Conservation (phyloP, 176 grass and related monocot species). For the Oryza meyeriana region DNA sequence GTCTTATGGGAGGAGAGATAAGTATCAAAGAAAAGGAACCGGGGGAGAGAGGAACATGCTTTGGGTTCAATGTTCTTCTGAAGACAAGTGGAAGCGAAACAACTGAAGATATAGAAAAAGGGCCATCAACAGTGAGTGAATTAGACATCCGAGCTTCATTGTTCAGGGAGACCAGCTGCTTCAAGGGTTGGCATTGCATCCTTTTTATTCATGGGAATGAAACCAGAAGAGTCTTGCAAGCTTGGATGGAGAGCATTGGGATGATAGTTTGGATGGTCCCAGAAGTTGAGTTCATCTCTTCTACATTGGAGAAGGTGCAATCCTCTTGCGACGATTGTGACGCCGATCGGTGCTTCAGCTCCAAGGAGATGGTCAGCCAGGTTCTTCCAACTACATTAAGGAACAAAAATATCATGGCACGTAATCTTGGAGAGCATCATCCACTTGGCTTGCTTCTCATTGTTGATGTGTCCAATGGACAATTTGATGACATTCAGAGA, state of each 20-base stretch:
- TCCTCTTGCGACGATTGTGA: background rate
- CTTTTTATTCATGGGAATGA: slow-evolving; percentile 62
- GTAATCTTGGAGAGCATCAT: slow-evolving; percentile 4
- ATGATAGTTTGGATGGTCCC: slow-evolving; percentile 54
- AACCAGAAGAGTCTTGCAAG: slow-evolving; percentile 58
- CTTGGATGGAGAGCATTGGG: slow-evolving; percentile 69
- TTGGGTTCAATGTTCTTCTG: slow-evolving; percentile 72
- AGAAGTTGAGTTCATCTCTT: slow-evolving; percentile 29
- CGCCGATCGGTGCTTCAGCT: slow-evolving; percentile 34
- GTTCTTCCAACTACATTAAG: slow-evolving; percentile 28
- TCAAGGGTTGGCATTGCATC: slow-evolving; percentile 51
- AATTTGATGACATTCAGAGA: background rate
- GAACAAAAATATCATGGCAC: slow-evolving; percentile 1
- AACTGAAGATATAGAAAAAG: slow-evolving; percentile 32
- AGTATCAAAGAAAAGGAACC: slow-evolving; percentile 64
- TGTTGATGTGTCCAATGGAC: slow-evolving; percentile 41
- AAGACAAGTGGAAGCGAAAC: slow-evolving; percentile 32
- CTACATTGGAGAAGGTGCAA: slow-evolving; percentile 43
- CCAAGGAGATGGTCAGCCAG: slow-evolving; percentile 42
- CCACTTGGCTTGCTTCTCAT: slow-evolving; percentile 40
- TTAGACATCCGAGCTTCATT: background rate
- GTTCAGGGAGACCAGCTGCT: slow-evolving; percentile 33
- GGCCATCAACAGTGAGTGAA: background rate
- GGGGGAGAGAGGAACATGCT: slow-evolving; percentile 63
- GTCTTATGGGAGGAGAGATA: slow-evolving; percentile 88